Evolutionary conservation across 371 early-diverging fungal genomes (phyloP).

Genomic region (Cokeromyces recurvatus): DNA sequence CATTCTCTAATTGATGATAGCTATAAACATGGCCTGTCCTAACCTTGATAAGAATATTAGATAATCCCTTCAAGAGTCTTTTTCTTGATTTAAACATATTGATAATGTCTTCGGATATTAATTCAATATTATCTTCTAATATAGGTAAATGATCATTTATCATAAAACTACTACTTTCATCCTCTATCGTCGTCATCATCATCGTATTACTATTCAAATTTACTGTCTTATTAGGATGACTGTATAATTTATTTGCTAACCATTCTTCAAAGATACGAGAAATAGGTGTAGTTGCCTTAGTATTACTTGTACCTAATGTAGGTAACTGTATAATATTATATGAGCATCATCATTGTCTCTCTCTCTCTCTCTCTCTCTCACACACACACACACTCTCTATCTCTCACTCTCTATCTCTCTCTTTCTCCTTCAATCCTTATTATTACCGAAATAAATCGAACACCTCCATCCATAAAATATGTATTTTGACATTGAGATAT

Average conservation of each 20-base stretch:
- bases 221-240: constrained; percentile 13
- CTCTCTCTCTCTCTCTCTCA: no score
- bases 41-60: constrained; percentile 26
- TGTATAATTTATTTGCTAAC: constrained; percentile 30
- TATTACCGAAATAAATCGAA: constrained; percentile 33
- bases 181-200: neutral
- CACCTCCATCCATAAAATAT: constrained; percentile 35
- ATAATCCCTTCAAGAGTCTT: constrained; percentile 19
- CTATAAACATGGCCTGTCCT: constrained; percentile 33
- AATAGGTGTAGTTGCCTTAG: constrained; percentile 29
- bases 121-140: constrained; percentile 32
- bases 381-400: no score
- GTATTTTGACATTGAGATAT: constrained; percentile 27
- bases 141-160: constrained; percentile 25
- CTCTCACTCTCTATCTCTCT: no score
- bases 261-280: constrained; percentile 37
- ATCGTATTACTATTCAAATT: constrained; percentile 2
- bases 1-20: constrained; percentile 33
- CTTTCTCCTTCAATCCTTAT: no score
- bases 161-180: neutral
- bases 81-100: constrained; percentile 26
- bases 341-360: no score
- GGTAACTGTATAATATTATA: constrained; percentile 18
- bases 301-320: constrained; percentile 30
- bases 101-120: constrained; percentile 30